These are phyloP conservation scores for Metrosideros polymorpha DNA, from an alignment of 441 rosid genomes.

Conservation along the genomic window DNA sequence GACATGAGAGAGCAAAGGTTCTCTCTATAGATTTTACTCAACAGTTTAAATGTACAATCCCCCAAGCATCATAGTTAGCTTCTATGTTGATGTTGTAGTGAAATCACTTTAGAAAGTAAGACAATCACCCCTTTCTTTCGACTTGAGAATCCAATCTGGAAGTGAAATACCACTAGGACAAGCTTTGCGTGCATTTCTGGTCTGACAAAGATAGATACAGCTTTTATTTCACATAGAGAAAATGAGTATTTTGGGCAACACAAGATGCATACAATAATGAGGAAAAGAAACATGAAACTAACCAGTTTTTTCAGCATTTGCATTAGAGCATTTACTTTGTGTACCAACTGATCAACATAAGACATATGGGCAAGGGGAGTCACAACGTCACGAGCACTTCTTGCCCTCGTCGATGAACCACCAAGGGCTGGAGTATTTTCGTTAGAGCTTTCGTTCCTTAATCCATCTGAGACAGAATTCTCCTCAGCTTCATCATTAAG, in stretches of 20 bases:
- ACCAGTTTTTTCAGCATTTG: conserved; percentile 15
- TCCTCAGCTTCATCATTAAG: conserved; percentile 18
- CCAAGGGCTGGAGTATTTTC: conserved; percentile 13
- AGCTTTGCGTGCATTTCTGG: conserved; percentile 57
- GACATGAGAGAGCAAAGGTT: neutral
- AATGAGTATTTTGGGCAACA: neutral
- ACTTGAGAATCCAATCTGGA: conserved; percentile 74
- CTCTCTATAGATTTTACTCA: neutral
- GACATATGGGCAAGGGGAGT: conserved; percentile 53
- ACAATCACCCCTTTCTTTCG: conserved; percentile 68
- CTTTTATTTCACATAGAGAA: neutral
- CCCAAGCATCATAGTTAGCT: neutral
- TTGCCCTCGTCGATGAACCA: conserved; percentile 24
- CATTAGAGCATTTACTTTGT: conserved; percentile 33
- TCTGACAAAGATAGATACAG: conserved; percentile 34
- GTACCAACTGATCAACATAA: conserved; percentile 8
- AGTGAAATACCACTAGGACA: conserved; percentile 40
- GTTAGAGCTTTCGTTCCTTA: conserved; percentile 20
- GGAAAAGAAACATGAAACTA: neutral
- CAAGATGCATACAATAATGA: neutral
- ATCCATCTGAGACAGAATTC: conserved; percentile 12
- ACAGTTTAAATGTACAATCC: neutral
- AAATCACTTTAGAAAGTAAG: neutral
- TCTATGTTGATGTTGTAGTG: neutral
- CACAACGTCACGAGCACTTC: conserved; percentile 74